phyloP scores from a whole-genome alignment of 129 eudicot genomes.

The Rutidosis leptorrhynchoides region DNA sequence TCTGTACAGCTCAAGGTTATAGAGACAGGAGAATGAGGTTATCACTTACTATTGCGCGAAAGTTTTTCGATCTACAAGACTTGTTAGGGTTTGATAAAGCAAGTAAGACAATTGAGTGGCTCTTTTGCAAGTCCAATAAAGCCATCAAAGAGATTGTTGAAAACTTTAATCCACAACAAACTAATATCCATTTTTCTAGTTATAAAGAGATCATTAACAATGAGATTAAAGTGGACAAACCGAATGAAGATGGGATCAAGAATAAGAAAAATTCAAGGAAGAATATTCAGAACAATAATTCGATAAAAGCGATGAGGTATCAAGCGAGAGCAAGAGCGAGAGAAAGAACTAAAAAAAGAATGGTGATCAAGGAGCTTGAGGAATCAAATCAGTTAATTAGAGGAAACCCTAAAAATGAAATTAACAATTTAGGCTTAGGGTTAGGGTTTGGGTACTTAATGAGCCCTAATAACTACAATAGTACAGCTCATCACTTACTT shows the following conservation, averaged over 20 bases:
- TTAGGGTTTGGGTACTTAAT: constrained; percentile 20
- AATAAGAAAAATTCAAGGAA: constrained; percentile 23
- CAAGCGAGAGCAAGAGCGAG: constrained; percentile 61
- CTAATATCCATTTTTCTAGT: constrained; percentile 5
- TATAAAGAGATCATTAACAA: constrained; percentile 1
- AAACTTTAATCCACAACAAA: constrained; percentile 17
- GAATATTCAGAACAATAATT: constrained; percentile 2
- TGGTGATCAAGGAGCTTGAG: constrained; percentile 32
- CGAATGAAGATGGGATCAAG: no score
- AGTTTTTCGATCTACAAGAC: constrained; percentile 68
- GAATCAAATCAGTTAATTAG: constrained; percentile 10
- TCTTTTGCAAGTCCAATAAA: constrained; percentile 52
- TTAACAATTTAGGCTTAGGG: constrained; percentile 34
- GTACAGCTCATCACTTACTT: constrained; percentile 22
- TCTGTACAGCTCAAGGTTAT: constrained; percentile 52
- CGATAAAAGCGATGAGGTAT: constrained; percentile 33
- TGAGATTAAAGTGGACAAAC: constrained; percentile 9
- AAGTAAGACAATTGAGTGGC: constrained; percentile 64
- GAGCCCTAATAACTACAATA: constrained; percentile 28
- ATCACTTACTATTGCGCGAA: constrained; percentile 52
- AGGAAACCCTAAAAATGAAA: constrained; percentile 20
- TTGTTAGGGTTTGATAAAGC: constrained; percentile 64
- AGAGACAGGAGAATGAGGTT: constrained; percentile 62
- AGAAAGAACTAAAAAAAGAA: constrained; percentile 46
- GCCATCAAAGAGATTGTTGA: constrained; percentile 45